Evolutionary conservation across 2,329 filamentous ascomycete genomes (phyloP), one percentile per base, ranked within the genome.

Genomic region (Gaeumannomyces tritici): DNA sequence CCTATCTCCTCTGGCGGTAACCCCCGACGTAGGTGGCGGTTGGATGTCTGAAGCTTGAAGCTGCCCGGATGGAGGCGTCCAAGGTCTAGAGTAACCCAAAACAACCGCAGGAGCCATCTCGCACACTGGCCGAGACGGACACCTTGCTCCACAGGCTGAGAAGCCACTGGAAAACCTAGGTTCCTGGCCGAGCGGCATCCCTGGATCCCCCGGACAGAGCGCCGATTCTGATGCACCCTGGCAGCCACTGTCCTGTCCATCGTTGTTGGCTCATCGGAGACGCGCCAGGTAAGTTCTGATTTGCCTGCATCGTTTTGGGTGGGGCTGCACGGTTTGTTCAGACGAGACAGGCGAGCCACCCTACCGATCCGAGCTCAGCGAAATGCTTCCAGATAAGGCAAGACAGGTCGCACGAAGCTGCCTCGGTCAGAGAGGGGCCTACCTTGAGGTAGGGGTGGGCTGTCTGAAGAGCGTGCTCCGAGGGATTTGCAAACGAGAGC

Each of bases 91-190:
- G n/a, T 24, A 55, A 61, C 51, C 29, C 59, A 61, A 61, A 61
- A 61, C 59, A 61, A 29, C 42, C 27, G 59, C 59, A 61, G 59
- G 59, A 61, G 59, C 29, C 47, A 27, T 47, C 35, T 60, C 58
- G 35, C 58, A 51, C 35, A 60, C 58, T 5, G 42, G 42, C 42
- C n/a, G 42, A 51, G 42, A 51, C 42, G 42, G 9, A 21, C 42
- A 51, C 42, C 42, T 51, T 51, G 42, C 42, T n/a, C 42, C 42
- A 24, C 42, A 9, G 7, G 42, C 42, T 24, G 42, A 24, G 42
- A 51, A 24, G 42, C 42, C n/a, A 8, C 7, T n/a, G 42, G 42
- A 3, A 51, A 51, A 24, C 33, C 33, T 35, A 12, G 42, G 42
- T n/a, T 51, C 9, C 42, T 51, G 42, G 18, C 42, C 13, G 42